Evolutionary conservation across 1,139 yeast species (phyloP), one percentile per base, ranked within the genome.

Genomic region (Schizosaccharomyces versatilis): DNA sequence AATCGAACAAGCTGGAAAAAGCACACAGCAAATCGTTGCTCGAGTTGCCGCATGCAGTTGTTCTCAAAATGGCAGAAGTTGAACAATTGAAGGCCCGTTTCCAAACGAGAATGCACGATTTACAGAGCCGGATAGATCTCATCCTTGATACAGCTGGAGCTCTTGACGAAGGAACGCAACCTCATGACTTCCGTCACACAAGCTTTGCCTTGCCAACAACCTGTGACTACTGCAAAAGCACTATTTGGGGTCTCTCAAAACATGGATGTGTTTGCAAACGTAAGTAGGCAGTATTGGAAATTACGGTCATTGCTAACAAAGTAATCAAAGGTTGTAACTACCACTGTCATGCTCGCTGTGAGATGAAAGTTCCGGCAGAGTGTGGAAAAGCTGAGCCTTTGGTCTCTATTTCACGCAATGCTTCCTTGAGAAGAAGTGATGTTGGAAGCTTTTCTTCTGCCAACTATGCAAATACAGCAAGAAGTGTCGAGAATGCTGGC

Each of bases 91-190:
- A 74, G 56, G 76, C 32, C 12, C 14, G 19, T n/a, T n/a, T 44
- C 5, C 19, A 44, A 32, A 32, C 19, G 38, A 15, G 38, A 44
- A 17, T 44, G 9, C 36, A 44, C 5, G 49, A 44, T 24, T 32
- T 44, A 10, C 95, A 85, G 63, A 97, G 88, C 14, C 93, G 83
- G 62, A 80, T 88, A 55, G 96, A 90, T 66, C 79, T 93, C 15
- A 85, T 93, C 60, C 93, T 85, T 65, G 78, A 81, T 59, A 88
- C 83, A 55, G 93, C 94, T 0, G 85, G 82, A 10, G 90, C 81
- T 61, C 73, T 62, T 17, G 60, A 61, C 40, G 59, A 56, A 10
- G 64, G 62, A 39, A 57, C 60, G 40, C 55, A 55, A 17, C 61
- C 62, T 47, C 64, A 62, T 40, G 58, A 56, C 24, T 62, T 61